Base-by-base conservation (phyloP, 2,329 filamentous ascomycete species). In the Botrytis medusae region DNA sequence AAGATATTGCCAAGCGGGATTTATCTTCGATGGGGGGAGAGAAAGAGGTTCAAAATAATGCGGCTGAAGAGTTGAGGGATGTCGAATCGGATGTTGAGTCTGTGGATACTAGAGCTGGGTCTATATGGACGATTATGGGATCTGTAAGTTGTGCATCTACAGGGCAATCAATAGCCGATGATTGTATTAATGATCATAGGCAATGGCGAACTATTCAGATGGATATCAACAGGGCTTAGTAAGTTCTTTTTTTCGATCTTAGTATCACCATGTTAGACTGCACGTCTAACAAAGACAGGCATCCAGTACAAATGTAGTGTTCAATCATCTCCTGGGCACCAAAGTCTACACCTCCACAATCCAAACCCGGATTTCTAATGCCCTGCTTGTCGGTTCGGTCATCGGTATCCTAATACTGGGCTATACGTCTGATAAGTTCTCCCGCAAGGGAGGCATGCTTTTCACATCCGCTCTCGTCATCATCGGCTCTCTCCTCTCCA, bases 381-480 rank as follows among this genome's bases (percentile, higher is more conserved):
- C 80, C 2, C 75, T 82, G 2, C 78, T 82, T 32, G 77, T 82
- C 2, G 80, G 80, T 1, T 77, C 78, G 2, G 76, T 82, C 2
- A 78, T 82, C n/a, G 81, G 81, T 0, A 82, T 81, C 34, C 71
- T 82, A 4, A 63, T 80, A 1, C 77, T 82, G 22, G 81, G 81
- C 6, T 81, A 79, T 60, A 76, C 77, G 4, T 79, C 80, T 1
- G 81, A 82, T 60, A 75, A 77, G 16, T 81, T 78, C 74, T 80
- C 79, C 12, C 79, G 81, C 7, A 82, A 81, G 69, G 78, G 78
- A 4, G 80, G 80, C 9, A 79, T 82, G 76, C 74, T 80, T 18
- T 74, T 82, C 29, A 82, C 81, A 9, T 80, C 80, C 22, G 75
- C 72, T 0, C 74, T 82, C 12, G 80, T 82, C 2, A 77, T 80